Evolutionary conservation across 331 rosid genomes (phyloP).

Genomic region (Erythrophleum ivorense): DNA sequence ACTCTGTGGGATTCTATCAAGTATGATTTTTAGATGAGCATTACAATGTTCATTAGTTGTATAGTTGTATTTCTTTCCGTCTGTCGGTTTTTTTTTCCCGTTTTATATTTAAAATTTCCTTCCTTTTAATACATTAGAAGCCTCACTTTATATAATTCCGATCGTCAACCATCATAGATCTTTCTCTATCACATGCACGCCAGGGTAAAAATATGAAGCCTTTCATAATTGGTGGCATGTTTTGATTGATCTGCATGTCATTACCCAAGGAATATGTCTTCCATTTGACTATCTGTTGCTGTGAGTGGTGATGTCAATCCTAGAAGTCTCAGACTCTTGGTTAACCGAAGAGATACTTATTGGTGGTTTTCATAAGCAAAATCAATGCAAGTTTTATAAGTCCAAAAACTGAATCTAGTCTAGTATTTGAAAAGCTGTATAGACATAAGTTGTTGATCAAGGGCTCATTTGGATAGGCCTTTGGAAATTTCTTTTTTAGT

Average conservation of each 20-base stretch:
- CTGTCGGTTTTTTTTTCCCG: not conserved
- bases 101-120: not conserved
- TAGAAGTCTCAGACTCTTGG: not conserved
- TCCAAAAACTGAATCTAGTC: not conserved
- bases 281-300: slow-evolving; percentile 8
- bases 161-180: slow-evolving; percentile 17
- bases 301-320: slow-evolving; percentile 22
- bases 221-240: slow-evolving; percentile 3
- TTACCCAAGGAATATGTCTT: not conserved
- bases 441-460: not conserved
- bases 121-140: slow-evolving; percentile 1
- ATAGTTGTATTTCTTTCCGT: not conserved
- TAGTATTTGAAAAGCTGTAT: not conserved
- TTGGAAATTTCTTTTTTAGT: not conserved
- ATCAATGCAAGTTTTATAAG: not conserved
- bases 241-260: slow-evolving; percentile 21
- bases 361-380: not conserved
- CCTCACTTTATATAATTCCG: not conserved
- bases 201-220: not conserved
- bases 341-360: slow-evolving; percentile 22
- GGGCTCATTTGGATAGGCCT: not conserved
- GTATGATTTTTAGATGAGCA: slow-evolving; percentile 38
- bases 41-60: not conserved
- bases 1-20: slow-evolving; percentile 85
- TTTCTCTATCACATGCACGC: slow-evolving; percentile 1